Base-by-base conservation (phyloP, 192 early-diverging fungal genomes). In the Backusella morwellensis region DNA sequence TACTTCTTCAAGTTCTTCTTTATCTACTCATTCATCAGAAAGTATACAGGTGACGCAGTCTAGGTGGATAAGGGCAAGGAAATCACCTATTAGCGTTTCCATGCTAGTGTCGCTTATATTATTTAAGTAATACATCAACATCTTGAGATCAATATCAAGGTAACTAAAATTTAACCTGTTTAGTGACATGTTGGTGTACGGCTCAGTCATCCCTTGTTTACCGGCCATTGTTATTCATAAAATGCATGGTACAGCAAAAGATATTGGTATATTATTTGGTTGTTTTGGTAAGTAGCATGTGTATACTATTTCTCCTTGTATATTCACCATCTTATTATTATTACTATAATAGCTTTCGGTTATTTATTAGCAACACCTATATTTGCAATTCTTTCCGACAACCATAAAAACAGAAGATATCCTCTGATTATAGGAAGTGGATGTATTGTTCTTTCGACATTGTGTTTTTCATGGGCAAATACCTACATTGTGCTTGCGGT, bases 401-500 rank as follows among this genome's bases (percentile, higher is more conserved):
- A 4, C 8, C 29, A 63, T 26, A 63, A 63, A 26, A 63, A 63
- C 26, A 23, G 56, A 63, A 63, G 56, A 63, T 63, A 63, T 63
- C 56, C 56, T 63, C 56, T 63, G 23, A 63, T 63, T 2, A 29
- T 63, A 12, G 56, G 56, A 11, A 63, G 21, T 29, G 21, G 23
- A 23, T 63, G 56, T 29, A 63, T 63, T 63, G 26, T 63, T 1
- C 2, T 63, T 14, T 63, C 56, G 3, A 63, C 56, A 63, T 26
- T 63, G 9, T 63, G 56, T 12, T 92, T 94, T 84, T 89, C 88
- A 11, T 68, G 88, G 36, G 85, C 91, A 11, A 86, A 80, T 68
- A 86, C 86, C 19, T 92, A 88, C 76, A 89, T 85, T 82, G 82
- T 88, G 74, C 85, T 94, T 1, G 82, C 91, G 6, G 35, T 92